Conservation (phyloP, 805 yeast species). For the Saturnispora quitensis region DNA sequence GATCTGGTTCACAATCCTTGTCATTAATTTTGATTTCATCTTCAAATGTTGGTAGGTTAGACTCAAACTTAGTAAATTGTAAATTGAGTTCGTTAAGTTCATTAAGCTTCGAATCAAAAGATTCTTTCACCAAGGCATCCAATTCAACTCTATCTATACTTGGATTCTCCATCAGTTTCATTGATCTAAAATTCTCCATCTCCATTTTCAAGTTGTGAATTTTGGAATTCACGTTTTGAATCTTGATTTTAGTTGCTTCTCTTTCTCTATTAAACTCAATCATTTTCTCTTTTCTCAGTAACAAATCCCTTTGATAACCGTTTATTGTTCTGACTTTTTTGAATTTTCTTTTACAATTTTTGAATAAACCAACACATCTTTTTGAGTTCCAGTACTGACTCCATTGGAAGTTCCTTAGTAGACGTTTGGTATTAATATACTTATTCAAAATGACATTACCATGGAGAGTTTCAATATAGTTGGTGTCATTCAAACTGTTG, state of each 20-base stretch:
- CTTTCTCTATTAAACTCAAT: slow-evolving; percentile 11
- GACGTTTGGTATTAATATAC: slow-evolving; percentile 34
- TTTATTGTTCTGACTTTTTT: slow-evolving; percentile 18
- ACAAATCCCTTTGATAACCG: slow-evolving; percentile 25
- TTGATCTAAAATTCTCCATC: background rate
- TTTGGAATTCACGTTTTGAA: background rate
- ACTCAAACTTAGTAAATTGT: background rate
- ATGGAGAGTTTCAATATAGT: slow-evolving; percentile 41
- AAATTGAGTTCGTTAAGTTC: background rate
- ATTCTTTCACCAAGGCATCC: background rate
- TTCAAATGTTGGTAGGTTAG: slow-evolving; percentile 8
- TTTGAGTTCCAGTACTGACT: slow-evolving; percentile 36
- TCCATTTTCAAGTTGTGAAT: background rate
- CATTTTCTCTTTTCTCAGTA: slow-evolving; percentile 23
- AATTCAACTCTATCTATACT: background rate
- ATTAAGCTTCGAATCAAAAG: background rate
- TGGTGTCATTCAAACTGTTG: slow-evolving; percentile 25
- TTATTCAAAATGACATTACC: slow-evolving; percentile 39
- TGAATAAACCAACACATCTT: slow-evolving; percentile 26
- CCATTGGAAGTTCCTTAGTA: slow-evolving; percentile 40
- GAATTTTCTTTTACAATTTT: background rate
- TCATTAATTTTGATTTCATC: slow-evolving; percentile 8
- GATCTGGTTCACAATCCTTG: slow-evolving; percentile 1
- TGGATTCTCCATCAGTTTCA: slow-evolving; percentile 1
- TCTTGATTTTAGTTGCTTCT: background rate